Base-by-base conservation (phyloP, 192 early-diverging fungal genomes). In the Ambispora gerdemannii region DNA sequence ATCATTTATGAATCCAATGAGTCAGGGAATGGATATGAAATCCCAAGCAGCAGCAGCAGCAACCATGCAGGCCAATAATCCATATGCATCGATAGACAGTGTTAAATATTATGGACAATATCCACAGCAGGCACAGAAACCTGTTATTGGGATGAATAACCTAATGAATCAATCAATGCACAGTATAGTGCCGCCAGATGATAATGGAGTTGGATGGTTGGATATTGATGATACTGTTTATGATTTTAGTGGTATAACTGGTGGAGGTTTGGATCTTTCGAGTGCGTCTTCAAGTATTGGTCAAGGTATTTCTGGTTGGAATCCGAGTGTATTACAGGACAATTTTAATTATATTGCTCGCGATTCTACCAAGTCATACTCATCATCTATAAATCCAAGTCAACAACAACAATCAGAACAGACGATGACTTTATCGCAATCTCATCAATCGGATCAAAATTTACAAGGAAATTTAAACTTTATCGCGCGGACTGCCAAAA, bases 381-480 rank as follows among this genome's bases (percentile, higher is more conserved):
- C 53, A 32, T n/a, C n/a, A n/a, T 43, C 55, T 53, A 70, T 70
- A 58, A 70, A 47, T 59, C 67, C 33, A 59, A 70, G 19, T 52
- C 50, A 33, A 13, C 51, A 53, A 53, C 4, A 53, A 53, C 10
- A 53, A n/a, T 20, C 38, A 43, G 6, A 6, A 10, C 15, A 6
- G 38, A 10, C 38, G 7, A 6, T 15, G 15, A 6, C 6, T 10
- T 15, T 43, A 15, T n/a, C n/a, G n/a, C 38, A 43, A 43, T 43
- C 38, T 10, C 6, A 43, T 15, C 38, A 43, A 43, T 10, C 6
- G 7, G 15, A 6, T 6, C 6, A 15, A 10, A 10, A 6, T 6
- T 10, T 43, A 43, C 38, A 43, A 15, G 38, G 38, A 43, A 43
- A 43, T 43, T 15, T 43, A 6, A 43, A 43, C 15, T 43, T 10